Evolutionary conservation across 2,329 filamentous ascomycete genomes (phyloP).

Genomic region (Calycina marina): DNA sequence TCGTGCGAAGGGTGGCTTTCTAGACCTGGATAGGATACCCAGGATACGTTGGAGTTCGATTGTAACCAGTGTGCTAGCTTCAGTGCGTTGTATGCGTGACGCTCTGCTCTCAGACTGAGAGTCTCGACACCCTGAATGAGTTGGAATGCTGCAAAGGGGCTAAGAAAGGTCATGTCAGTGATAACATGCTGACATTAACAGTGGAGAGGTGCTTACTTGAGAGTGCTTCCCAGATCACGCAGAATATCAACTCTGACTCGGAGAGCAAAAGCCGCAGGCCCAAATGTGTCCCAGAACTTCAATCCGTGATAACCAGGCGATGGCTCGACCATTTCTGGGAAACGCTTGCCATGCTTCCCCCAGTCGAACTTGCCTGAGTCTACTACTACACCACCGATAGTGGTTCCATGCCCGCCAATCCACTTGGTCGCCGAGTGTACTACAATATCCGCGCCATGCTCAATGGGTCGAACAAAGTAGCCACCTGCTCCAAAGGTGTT

Average conservation of each 20-base stretch:
- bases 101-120: constrained; percentile 68
- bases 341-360: constrained; percentile 71
- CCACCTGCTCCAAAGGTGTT: constrained; percentile 92
- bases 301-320: constrained; percentile 82
- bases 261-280: constrained; percentile 66
- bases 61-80: constrained; percentile 71
- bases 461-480: constrained; percentile 73
- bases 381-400: constrained; percentile 71
- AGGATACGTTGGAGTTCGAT: constrained; percentile 67
- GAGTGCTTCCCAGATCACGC: constrained; percentile 65
- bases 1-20: constrained; percentile 67
- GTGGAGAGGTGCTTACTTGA: constrained; percentile 38
- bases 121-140: constrained; percentile 82
- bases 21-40: constrained; percentile 89
- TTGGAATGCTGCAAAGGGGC: constrained; percentile 82
- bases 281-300: constrained; percentile 90
- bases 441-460: constrained; percentile 87
- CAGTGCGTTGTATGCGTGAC: constrained; percentile 74
- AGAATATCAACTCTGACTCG: constrained; percentile 78
- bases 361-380: constrained; percentile 90
- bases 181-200: neutral
- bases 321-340: constrained; percentile 85
- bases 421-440: constrained; percentile 93
- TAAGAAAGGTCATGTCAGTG: neutral
- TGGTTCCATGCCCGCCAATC: constrained; percentile 92